Percentiles rank a stretch among this genome's conserved stretches.
Conservation (phyloP, 306 rosid species). For the Canavalia gladiata region DNA sequence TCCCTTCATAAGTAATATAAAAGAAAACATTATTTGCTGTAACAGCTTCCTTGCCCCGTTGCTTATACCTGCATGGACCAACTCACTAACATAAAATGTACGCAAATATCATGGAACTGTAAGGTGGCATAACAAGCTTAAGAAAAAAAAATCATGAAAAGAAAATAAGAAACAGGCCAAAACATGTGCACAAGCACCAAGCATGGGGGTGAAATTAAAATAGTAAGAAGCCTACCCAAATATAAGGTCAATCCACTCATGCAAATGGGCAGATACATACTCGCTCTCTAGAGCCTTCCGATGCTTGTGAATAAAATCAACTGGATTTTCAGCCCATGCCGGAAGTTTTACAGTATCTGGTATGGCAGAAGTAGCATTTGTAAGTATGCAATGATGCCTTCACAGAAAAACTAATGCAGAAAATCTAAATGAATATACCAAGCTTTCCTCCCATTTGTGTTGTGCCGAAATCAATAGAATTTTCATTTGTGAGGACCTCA, state of each 20-base stretch:
- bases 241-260: conserved; percentile 98
- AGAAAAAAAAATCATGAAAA: conserved; percentile 14
- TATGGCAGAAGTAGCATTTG: conserved; percentile 41
- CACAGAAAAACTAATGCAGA: conserved; percentile 12
- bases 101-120: conserved; percentile 35
- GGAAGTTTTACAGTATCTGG: conserved; percentile 91
- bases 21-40: conserved; percentile 93
- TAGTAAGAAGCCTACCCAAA: conserved; percentile 74
- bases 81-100: conserved; percentile 41
- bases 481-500: conserved; percentile 93
- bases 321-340: conserved; percentile 92
- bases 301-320: conserved; percentile 97
- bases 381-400: conserved; percentile 35
- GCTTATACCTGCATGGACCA: conserved; percentile 81
- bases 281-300: conserved; percentile 98
- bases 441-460: conserved; percentile 91
- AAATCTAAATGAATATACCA: conserved; percentile 66
- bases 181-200: neutral
- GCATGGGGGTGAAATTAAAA: conserved; percentile 30
- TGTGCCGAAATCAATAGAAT: conserved; percentile 94
- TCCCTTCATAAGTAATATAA: conserved; percentile 95
- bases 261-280: conserved; percentile 90
- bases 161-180: conserved; percentile 16
- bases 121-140: conserved; percentile 43
- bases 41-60: conserved; percentile 96